Evolutionary conservation across 1,284 basidiomycete species (phyloP), one percentile per base, ranked within the genome.

Genomic region (Austroboletus niveus): DNA sequence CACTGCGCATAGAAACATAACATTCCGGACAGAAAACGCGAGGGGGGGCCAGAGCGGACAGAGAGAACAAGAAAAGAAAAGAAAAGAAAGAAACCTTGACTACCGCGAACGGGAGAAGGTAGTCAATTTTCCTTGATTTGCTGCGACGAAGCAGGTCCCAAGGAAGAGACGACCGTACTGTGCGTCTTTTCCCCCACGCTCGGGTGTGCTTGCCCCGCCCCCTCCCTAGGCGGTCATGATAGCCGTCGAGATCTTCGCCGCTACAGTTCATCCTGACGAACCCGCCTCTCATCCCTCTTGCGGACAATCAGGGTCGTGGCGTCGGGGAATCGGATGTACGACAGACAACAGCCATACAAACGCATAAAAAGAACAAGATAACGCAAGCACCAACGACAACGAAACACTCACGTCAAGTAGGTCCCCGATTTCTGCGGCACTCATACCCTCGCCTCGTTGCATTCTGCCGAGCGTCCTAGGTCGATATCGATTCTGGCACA

Each of bases 351-450:
- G 22, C n/a, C 40, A 42, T 20, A 12, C 30, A 47, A 8, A 15
- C 47, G 34, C 20, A 35, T 39, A 38, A 47, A 47, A 30, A 41
- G 46, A 32, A 30, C n/a, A 20, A n/a, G 27, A 41, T 17, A 53
- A 22, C 20, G 35, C 34, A 30, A 20, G 5, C 8, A 10, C 10
- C 48, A 54, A 30, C 10, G 42, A 45, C 38, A 27, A 46, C 32
- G 17, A 45, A 30, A 47, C 41, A 70, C 75, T 64, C 60, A 76
- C 75, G 60, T 76, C 75, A 54, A 75, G 61, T 6, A 71, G 12
- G n/a, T 71, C 69, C 12, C 69, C 72, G 8, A 76, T 62, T 58
- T 62, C 62, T 51, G 54, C 65, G 47, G 62, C 67, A 49, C 49
- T 61, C 55, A 66, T 56, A 15, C 58, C 58, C 31, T 53, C 32